Percentiles rank a stretch among this genome's conserved stretches.
These are phyloP conservation scores for Uronychia binucleata DNA, from an alignment of 73 alveolate species.

Conservation along the genomic window DNA sequence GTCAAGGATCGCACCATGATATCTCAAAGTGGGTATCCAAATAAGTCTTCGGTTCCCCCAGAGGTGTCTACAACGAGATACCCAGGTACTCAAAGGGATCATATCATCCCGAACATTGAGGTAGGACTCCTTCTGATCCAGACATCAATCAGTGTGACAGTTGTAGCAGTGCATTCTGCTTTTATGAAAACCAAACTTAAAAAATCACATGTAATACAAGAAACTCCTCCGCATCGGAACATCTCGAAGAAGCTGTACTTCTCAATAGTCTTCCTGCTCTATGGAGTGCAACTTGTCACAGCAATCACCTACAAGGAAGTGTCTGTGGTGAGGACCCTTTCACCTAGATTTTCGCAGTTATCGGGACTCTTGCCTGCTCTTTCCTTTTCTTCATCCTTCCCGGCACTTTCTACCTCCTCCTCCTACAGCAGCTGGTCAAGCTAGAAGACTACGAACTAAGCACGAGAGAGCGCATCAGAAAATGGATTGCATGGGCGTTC, in stretches of 20 bases:
- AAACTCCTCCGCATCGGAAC: not conserved
- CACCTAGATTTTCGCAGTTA: conserved; percentile 9
- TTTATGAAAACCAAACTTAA: not conserved
- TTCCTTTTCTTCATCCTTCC: conserved; percentile 32
- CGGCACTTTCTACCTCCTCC: conserved; percentile 9
- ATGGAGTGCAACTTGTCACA: not conserved
- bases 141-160: not conserved
- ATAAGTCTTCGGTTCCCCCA: too few relatives aligned
- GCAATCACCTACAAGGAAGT: conserved; percentile 11
- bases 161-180: not conserved
- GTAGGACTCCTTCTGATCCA: not conserved
- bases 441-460: not conserved
- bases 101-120: conserved; percentile 5
- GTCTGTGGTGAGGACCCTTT: not conserved
- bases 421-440: not conserved
- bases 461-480: not conserved
- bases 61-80: too few relatives aligned
- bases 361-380: conserved; percentile 24
- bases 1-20: too few relatives aligned
- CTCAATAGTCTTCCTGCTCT: not conserved
- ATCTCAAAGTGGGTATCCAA: too few relatives aligned
- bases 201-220: not conserved
- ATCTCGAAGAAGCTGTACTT: too few relatives aligned
- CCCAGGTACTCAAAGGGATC: too few relatives aligned
- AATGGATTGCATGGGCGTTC: not conserved